These are phyloP conservation scores for Serpula lacrymans DNA, from an alignment of 768 basidiomycete genomes.

Conservation along the genomic window DNA sequence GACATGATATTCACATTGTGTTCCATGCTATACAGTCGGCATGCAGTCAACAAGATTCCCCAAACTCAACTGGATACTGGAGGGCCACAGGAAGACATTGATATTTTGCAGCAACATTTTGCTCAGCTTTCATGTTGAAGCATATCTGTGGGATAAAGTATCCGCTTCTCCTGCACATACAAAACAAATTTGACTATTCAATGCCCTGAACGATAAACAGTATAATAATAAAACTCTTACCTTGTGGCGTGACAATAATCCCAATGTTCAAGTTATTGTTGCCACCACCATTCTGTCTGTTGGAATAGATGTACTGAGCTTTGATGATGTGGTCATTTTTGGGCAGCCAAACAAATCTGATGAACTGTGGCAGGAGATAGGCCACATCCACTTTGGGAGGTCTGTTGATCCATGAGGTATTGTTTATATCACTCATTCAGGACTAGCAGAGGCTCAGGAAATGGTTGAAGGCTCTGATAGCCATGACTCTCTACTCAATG, in stretches of 20 bases:
- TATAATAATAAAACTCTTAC: conserved; percentile 5
- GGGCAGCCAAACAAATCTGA: conserved; percentile 4
- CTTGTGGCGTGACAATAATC: conserved; percentile 4
- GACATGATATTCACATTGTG: conserved; percentile 6
- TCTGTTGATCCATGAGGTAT: background rate
- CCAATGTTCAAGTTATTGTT: conserved; percentile 6
- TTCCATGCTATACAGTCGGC: conserved; percentile 4
- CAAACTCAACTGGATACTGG: conserved; percentile 6
- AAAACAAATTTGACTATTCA: conserved; percentile 6
- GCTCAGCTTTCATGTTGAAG: conserved; percentile 6
- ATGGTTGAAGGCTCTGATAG: too few species aligned
- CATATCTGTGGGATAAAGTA: background rate
- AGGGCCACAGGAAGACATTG: background rate
- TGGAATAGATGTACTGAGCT: conserved; percentile 9
- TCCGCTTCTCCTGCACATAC: background rate
- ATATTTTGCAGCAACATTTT: conserved; percentile 8
- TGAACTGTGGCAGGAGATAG: conserved; percentile 5
- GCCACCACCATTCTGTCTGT: conserved; percentile 8
- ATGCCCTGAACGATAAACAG: conserved; percentile 5
- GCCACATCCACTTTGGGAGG: conserved; percentile 2
- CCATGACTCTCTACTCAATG: too few species aligned
- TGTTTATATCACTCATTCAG: background rate
- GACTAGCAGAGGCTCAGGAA: background rate
- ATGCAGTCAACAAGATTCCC: background rate
- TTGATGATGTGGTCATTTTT: conserved; percentile 8